Conservation (phyloP, 2,329 filamentous ascomycete species). For the Arthrinium phaeospermum region DNA sequence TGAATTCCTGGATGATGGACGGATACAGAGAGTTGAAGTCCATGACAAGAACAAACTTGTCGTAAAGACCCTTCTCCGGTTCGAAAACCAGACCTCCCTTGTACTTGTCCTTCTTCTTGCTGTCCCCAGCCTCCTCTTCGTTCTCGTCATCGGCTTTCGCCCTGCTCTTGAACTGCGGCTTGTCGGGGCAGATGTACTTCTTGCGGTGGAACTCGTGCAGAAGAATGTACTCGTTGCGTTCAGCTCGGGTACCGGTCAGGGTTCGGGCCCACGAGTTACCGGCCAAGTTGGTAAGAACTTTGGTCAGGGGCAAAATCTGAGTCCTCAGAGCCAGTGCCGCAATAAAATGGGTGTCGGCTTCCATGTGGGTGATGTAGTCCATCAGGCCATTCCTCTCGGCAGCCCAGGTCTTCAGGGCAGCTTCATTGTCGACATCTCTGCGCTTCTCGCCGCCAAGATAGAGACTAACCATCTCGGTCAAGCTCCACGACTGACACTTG, state of each 20-base stretch:
- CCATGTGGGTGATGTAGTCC: constrained; percentile 92
- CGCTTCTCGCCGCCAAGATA: constrained; percentile 77
- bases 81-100: constrained; percentile 99
- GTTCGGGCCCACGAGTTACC: constrained; percentile 99
- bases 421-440: constrained; percentile 88
- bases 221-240: constrained; percentile 99
- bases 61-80: constrained; percentile 95
- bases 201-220: constrained; percentile 95
- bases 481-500: constrained; percentile 96
- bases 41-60: constrained; percentile 99
- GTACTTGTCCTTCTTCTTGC: constrained; percentile 99
- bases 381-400: constrained; percentile 83
- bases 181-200: constrained; percentile 98
- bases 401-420: constrained; percentile 85
- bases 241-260: constrained; percentile 90
- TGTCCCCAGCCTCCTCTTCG: constrained; percentile 71
- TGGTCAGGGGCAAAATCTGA: constrained; percentile 91
- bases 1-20: constrained; percentile 98
- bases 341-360: constrained; percentile 95
- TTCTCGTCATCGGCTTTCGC: constrained; percentile 74
- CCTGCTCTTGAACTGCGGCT: constrained; percentile 80
- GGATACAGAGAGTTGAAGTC: constrained; percentile 99
- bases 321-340: constrained; percentile 87
- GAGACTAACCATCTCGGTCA: constrained; percentile 96
- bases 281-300: constrained; percentile 93